Conservation (phyloP, 306 rosid species). For the Gynostemma pentaphyllum region DNA sequence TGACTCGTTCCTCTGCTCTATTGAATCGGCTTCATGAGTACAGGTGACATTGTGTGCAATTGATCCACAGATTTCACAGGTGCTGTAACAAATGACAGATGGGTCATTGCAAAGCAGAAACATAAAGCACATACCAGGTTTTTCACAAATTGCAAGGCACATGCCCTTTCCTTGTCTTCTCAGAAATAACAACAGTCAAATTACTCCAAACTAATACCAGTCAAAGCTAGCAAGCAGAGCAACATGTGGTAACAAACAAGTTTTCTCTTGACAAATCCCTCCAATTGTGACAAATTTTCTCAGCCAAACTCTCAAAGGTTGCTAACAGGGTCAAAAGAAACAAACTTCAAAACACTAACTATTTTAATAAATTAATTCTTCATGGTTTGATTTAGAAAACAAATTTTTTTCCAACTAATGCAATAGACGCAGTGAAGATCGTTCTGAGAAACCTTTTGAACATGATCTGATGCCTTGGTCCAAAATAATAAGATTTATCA, state of each 20-base stretch:
- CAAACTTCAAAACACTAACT: neutral
- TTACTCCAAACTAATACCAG: neutral
- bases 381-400: neutral
- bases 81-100: conserved; percentile 29
- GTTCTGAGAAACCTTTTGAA: neutral
- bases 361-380: neutral
- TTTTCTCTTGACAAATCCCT: neutral
- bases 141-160: neutral
- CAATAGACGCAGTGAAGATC: neutral
- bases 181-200: neutral
- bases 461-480: neutral
- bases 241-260: neutral
- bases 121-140: neutral
- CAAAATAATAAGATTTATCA: neutral
- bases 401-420: neutral
- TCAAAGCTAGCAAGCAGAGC: neutral
- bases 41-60: conserved; percentile 59
- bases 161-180: neutral
- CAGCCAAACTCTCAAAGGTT: neutral
- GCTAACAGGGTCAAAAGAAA: neutral
- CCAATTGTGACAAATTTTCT: neutral
- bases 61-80: conserved; percentile 88
- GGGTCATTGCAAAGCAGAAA: neutral
- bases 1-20: conserved; percentile 49
- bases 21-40: conserved; percentile 43